Percentiles rank a stretch among this genome's conserved stretches.
These are phyloP conservation scores for Fusarium sp. DNA, from an alignment of 2,329 filamentous ascomycete genomes.

Conservation along the genomic window DNA sequence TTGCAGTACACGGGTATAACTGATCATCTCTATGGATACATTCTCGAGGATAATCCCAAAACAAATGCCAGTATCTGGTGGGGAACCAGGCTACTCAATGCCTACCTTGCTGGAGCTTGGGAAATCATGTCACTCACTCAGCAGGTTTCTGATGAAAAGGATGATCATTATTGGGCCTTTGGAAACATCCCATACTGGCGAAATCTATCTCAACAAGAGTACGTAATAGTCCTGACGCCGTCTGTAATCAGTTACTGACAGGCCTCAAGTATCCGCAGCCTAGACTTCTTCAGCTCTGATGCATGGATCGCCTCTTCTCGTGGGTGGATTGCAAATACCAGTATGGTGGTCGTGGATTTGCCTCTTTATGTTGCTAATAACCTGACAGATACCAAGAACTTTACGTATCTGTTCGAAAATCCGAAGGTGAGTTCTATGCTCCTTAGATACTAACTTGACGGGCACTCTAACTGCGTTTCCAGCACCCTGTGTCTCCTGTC, in stretches of 20 bases:
- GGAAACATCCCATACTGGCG: conserved; percentile 6
- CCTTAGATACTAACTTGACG: too few relatives aligned
- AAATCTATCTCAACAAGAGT: background rate
- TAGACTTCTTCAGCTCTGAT: background rate
- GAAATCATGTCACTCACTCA: conserved; percentile 13
- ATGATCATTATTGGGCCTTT: conserved; percentile 9
- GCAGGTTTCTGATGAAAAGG: background rate
- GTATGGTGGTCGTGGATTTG: background rate
- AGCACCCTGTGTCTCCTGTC: background rate
- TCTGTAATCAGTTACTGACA: background rate
- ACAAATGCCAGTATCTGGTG: conserved; percentile 25
- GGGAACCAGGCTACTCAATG: conserved; percentile 26
- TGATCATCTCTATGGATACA: conserved; percentile 15
- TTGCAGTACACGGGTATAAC: conserved; percentile 9
- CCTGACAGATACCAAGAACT: background rate
- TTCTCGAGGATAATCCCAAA: conserved; percentile 19
- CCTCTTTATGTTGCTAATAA: background rate
- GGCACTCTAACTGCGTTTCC: too few relatives aligned
- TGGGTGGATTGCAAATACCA: background rate
- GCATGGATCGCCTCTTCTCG: conserved; percentile 10
- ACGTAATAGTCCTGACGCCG: background rate
- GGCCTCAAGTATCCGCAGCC: conserved; percentile 6
- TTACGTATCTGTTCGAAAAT: background rate
- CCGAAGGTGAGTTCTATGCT: background rate
- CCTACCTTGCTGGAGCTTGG: conserved; percentile 12